These are phyloP conservation scores for Oxalis stricta DNA, from an alignment of 441 rosid genomes.

Conservation along the genomic window DNA sequence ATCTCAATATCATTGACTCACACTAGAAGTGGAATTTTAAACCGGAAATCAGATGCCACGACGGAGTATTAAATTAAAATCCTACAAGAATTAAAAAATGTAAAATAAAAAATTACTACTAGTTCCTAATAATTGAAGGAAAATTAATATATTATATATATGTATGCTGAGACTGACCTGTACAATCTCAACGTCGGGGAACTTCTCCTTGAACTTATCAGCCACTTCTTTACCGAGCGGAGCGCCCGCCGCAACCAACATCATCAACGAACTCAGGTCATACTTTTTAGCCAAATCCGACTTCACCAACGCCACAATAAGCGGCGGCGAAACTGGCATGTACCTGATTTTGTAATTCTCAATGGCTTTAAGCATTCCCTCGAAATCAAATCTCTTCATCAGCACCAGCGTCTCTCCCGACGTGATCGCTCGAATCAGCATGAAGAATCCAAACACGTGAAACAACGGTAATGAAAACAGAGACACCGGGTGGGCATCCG, in stretches of 20 bases:
- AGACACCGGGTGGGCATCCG: constrained; percentile 20
- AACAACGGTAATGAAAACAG: constrained; percentile 60
- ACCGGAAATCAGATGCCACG: no score
- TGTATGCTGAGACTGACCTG: no score
- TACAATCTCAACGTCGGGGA: constrained; percentile 37
- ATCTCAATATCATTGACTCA: no score
- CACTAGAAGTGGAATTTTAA: no score
- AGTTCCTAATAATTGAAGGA: no score
- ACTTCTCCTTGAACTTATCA: constrained; percentile 45
- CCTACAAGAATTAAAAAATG: neutral
- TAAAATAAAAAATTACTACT: neutral
- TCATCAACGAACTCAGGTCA: constrained; percentile 49
- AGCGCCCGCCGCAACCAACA: constrained; percentile 72
- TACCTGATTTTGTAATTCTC: constrained; percentile 43
- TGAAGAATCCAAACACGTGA: constrained; percentile 63
- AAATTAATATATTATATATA: no score
- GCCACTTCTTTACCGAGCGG: constrained; percentile 59
- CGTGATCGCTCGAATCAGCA: constrained; percentile 39
- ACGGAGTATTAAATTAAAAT: no score
- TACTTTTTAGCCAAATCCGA: constrained; percentile 48
- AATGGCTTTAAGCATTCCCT: constrained; percentile 41
- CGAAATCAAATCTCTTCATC: constrained; percentile 56
- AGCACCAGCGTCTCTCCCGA: constrained; percentile 49
- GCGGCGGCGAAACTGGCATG: constrained; percentile 80
- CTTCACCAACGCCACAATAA: constrained; percentile 50